phyloP scores from a whole-genome alignment of 225 moss, liverwort and hornwort species.

The Antitrichia curtipendula region DNA sequence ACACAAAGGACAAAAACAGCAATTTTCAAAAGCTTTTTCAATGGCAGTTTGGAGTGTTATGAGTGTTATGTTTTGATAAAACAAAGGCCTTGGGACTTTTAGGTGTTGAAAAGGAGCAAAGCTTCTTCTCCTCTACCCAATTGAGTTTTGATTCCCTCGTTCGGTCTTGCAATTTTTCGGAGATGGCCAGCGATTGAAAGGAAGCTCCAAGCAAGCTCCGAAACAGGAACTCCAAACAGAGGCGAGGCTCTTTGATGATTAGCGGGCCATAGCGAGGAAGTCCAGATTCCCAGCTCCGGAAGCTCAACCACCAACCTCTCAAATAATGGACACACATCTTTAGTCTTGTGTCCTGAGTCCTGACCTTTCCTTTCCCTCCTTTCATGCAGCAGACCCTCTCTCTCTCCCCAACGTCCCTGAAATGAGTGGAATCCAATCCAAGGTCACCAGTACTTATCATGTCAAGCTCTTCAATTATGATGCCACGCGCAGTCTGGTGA shows the following conservation, averaged over 20 bases:
- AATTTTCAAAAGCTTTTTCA: too few species aligned
- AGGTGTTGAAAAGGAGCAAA: too few species aligned
- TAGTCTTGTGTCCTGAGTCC: too few species aligned
- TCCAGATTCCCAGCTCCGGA: neutral
- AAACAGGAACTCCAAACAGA: too few species aligned
- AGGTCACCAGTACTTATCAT: neutral
- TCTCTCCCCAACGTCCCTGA: neutral
- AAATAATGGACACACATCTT: neutral
- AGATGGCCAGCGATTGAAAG: neutral
- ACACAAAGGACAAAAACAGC: too few species aligned
- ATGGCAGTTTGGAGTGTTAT: neutral
- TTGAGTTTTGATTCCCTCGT: neutral
- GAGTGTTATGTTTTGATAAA: too few species aligned
- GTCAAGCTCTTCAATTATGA: neutral
- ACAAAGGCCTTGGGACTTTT: rapidly evolving
- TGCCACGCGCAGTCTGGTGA: neutral
- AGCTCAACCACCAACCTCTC: neutral
- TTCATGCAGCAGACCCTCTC: neutral
- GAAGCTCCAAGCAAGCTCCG: neutral
- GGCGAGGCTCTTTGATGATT: neutral
- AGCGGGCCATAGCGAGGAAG: neutral
- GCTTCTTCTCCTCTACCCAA: neutral
- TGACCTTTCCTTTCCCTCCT: neutral
- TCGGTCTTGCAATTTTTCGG: neutral
- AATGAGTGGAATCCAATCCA: neutral